phyloP scores from a whole-genome alignment of 805 yeast genomes.

The Candida odintsovae region DNA sequence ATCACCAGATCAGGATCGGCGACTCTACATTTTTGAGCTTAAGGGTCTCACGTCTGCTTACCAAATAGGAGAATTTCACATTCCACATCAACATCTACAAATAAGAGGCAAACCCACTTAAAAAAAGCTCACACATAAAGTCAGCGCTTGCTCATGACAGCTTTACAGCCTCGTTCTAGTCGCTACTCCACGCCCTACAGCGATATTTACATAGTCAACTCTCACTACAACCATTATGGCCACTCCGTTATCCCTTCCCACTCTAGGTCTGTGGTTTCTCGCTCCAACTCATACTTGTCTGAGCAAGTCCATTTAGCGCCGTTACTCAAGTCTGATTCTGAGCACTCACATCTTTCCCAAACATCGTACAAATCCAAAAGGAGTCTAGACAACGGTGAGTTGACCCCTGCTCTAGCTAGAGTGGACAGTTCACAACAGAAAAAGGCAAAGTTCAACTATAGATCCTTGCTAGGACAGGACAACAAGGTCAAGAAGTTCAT shows the following conservation, averaged over 20 bases:
- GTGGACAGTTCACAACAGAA: neutral
- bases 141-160: neutral
- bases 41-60: too few relatives aligned
- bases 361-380: slow-evolving; percentile 1
- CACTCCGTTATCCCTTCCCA: slow-evolving; percentile 25
- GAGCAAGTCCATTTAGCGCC: neutral
- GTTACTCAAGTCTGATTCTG: neutral
- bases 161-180: neutral
- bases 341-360: neutral
- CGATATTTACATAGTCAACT: slow-evolving; percentile 24
- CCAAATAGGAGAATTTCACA: too few relatives aligned
- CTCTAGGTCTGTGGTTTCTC: neutral
- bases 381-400: neutral
- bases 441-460: slow-evolving; percentile 16
- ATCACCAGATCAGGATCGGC: too few relatives aligned
- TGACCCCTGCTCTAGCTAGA: neutral
- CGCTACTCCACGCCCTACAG: neutral
- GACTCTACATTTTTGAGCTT: too few relatives aligned
- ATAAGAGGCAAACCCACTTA: too few relatives aligned
- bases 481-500: slow-evolving; percentile 19
- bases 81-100: too few relatives aligned
- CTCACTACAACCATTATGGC: slow-evolving; percentile 33
- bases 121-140: too few relatives aligned
- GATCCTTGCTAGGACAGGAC: slow-evolving; percentile 16
- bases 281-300: neutral